A percentile compares a stretch with the other conserved stretches of the same genome.
Evolutionary conservation across 1,284 basidiomycete genomes (phyloP).

Genomic region (Cutaneotrichosporon dermatis): DNA sequence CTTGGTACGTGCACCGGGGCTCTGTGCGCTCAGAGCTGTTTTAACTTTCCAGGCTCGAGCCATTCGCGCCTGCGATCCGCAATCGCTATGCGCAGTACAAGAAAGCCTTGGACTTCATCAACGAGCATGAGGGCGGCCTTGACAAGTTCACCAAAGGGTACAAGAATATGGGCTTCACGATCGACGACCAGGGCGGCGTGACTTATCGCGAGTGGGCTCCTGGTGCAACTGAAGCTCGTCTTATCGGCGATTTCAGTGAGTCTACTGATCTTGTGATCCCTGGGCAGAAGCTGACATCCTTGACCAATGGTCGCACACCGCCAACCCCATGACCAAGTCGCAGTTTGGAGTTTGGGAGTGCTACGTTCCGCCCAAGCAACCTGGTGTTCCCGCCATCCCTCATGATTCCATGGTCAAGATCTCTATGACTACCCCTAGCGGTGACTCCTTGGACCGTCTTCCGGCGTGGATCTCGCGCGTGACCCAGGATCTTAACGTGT

Average conservation of each 20-base stretch:
- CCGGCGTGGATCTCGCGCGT: conserved; percentile 93
- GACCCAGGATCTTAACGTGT: conserved; percentile 85
- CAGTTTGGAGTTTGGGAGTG: conserved; percentile 93
- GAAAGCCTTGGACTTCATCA: conserved; percentile 69
- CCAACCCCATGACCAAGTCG: conserved; percentile 80
- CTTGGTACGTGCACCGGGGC: conserved; percentile 31
- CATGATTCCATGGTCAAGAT: conserved; percentile 96
- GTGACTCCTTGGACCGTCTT: conserved; percentile 79
- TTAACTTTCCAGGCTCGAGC: conserved; percentile 57
- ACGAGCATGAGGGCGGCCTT: conserved; percentile 76
- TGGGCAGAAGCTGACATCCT: conserved; percentile 6
- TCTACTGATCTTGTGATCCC: conserved; percentile 22
- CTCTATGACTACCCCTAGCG: conserved; percentile 72
- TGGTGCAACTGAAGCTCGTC: conserved; percentile 70
- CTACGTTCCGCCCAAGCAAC: conserved; percentile 63
- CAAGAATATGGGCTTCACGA: conserved; percentile 76
- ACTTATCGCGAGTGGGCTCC: conserved; percentile 95
- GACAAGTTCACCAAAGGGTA: conserved; percentile 85
- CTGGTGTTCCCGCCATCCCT: conserved; percentile 75
- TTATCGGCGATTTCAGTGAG: conserved; percentile 96
- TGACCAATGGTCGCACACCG: conserved; percentile 83
- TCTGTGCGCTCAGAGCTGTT: too few relatives aligned
- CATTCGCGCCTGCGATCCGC: conserved; percentile 66
- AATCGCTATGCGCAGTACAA: conserved; percentile 67
- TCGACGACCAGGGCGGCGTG: conserved; percentile 65